Evolutionary conservation across 1,284 basidiomycete genomes (phyloP), one percentile per base, ranked within the genome.

Genomic region (Ceratobasidium sp.): DNA sequence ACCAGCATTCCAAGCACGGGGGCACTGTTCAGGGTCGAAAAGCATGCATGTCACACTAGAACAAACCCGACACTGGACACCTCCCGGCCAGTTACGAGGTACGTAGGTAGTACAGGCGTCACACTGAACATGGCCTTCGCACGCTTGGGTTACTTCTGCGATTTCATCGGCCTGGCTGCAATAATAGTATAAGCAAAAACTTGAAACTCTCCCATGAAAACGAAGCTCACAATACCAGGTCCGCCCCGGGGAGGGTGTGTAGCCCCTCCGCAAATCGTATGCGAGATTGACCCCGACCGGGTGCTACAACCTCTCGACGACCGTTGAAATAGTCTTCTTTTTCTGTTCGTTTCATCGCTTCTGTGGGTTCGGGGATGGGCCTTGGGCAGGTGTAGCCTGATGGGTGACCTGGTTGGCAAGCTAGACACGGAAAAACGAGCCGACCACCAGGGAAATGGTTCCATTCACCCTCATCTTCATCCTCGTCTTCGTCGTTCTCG

Each of bases 361-460:
- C 63, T 2, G 69, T 78, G n/a, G 77, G 77, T 39, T 72, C 77
- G 20, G 77, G 77, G 12, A 78, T 78, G 3, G 68, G 68, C 6
- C 4, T 26, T 18, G 68, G 68, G 44, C 77, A 78, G 7, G 49
- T 66, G 40, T 78, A 72, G 18, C 77, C 77, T 23, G 71, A 72
- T 6, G 49, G 56, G 42, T 78, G 69, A 9, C 77, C 77, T 2
- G 77, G 68, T 51, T 39, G 40, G 55, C 77, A 78, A 42, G 69
- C 69, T 33, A 63, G 56, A 26, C 77, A 78, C 33, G 77, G 77
- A 28, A 61, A 78, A n/a, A 79, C 71, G 40, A 77, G 61, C 53
- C 77, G 55, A n/a, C 77, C 63, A 70, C 53, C 78, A 51, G 63
- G 42, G 33, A 40, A 33, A 49, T 40, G 15, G 61, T 81, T 13